phyloP scores from a whole-genome alignment of 2,329 filamentous ascomycete genomes.

The Elsinoe necatrix region DNA sequence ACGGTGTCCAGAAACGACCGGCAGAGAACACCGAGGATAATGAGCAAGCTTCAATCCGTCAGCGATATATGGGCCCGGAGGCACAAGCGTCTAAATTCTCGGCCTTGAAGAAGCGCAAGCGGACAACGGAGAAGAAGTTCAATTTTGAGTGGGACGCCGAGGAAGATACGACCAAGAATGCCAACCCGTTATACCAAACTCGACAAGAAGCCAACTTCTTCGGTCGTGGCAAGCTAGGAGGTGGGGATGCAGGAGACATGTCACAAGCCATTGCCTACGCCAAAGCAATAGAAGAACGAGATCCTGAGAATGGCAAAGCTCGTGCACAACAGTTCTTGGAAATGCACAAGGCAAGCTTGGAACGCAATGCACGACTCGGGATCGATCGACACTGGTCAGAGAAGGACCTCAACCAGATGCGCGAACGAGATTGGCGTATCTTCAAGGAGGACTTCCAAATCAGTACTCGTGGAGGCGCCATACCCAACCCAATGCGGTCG shows the following conservation, averaged over 20 bases:
- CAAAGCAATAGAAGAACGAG: constrained; percentile 62
- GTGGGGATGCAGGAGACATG: constrained; percentile 48
- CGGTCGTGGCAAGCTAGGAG: constrained; percentile 58
- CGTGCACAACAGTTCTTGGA: constrained; percentile 75
- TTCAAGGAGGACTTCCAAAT: constrained; percentile 99
- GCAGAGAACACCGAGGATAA: constrained; percentile 45
- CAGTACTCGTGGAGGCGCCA: constrained; percentile 78
- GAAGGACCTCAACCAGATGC: constrained; percentile 87
- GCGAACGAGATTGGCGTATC: constrained; percentile 95
- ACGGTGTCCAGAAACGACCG: constrained; percentile 31
- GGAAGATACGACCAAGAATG: constrained; percentile 80
- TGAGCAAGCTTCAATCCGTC: constrained; percentile 65
- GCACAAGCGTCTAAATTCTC: constrained; percentile 82
- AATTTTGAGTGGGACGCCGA: constrained; percentile 97
- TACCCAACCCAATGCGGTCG: constrained; percentile 92
- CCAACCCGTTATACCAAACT: constrained; percentile 71
- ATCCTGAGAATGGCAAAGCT: constrained; percentile 64
- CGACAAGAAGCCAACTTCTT: constrained; percentile 61
- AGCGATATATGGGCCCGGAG: constrained; percentile 86
- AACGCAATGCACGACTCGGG: constrained; percentile 62
- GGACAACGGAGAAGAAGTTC: constrained; percentile 93
- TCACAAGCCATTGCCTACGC: constrained; percentile 49
- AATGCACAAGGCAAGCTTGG: constrained; percentile 69
- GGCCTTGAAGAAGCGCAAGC: constrained; percentile 87
- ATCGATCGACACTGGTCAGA: constrained; percentile 94